Percentiles rank a stretch among this genome's conserved stretches.
phyloP scores from a whole-genome alignment of 2,329 filamentous ascomycete genomes.

The Malbranchea cinnamomea region DNA sequence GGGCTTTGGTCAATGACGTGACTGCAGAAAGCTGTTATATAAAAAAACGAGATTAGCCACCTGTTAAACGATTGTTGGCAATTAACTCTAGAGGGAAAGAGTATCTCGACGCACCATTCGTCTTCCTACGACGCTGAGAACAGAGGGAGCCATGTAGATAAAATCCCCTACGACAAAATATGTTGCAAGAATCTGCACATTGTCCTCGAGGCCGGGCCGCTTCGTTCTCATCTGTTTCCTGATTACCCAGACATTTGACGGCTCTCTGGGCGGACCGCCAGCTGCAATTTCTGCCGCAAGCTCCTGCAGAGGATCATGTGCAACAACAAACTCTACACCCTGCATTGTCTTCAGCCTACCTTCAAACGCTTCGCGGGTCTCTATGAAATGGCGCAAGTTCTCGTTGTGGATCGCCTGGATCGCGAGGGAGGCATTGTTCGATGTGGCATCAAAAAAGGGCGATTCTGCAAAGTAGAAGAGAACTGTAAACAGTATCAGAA shows the following conservation, averaged over 20 bases:
- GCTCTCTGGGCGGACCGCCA: constrained; percentile 22
- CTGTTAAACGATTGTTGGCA: neutral
- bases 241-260: constrained; percentile 43
- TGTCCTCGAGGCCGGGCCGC: constrained; percentile 27
- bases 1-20: constrained; percentile 39
- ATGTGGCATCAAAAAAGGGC: constrained; percentile 47
- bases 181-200: constrained; percentile 39
- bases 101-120: constrained; percentile 32
- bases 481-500: constrained; percentile 22
- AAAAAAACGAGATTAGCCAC: constrained; percentile 1
- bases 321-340: constrained; percentile 46
- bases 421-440: constrained; percentile 44
- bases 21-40: constrained; percentile 37
- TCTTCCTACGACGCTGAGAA: constrained; percentile 42
- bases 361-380: constrained; percentile 43
- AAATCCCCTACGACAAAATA: constrained; percentile 47
- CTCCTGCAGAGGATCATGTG: constrained; percentile 39
- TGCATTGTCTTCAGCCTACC: constrained; percentile 37
- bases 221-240: constrained; percentile 42
- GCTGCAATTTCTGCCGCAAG: constrained; percentile 16
- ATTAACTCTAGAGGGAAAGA: constrained; percentile 4
- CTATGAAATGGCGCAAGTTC: constrained; percentile 34
- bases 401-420: constrained; percentile 37
- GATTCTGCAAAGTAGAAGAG: constrained; percentile 48
- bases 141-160: constrained; percentile 47